phyloP scores from a whole-genome alignment of 495 filamentous ascomycete species.

The Aspergillus nidulans region DNA sequence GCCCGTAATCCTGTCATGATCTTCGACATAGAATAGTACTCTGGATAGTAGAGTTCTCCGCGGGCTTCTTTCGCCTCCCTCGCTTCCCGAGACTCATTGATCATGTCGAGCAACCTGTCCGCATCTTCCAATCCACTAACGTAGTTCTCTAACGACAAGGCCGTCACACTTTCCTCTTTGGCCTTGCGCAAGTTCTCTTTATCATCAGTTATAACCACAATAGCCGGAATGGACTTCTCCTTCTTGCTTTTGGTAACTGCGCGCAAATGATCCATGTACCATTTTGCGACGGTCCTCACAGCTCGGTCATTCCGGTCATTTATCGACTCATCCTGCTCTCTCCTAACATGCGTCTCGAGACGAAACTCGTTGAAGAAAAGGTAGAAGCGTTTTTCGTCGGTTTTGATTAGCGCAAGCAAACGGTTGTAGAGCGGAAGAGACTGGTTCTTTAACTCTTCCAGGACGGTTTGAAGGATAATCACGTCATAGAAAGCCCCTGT shows the following conservation, averaged over 20 bases:
- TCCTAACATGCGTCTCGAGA: slow-evolving; percentile 77
- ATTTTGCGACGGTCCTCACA: slow-evolving; percentile 77
- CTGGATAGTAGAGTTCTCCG: slow-evolving; percentile 71
- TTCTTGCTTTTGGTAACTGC: slow-evolving; percentile 50
- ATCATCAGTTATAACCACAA: slow-evolving; percentile 94
- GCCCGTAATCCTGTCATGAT: slow-evolving; percentile 88
- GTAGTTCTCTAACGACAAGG: slow-evolving; percentile 68
- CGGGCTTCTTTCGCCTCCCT: slow-evolving; percentile 58
- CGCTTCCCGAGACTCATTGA: slow-evolving; percentile 67
- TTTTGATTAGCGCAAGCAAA: slow-evolving; percentile 80
- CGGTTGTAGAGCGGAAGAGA: slow-evolving; percentile 95
- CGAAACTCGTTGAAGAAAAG: slow-evolving; percentile 99
- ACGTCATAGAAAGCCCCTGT: slow-evolving; percentile 91
- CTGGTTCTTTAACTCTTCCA: slow-evolving; percentile 91
- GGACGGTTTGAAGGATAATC: slow-evolving; percentile 87
- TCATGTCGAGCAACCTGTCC: slow-evolving; percentile 88
- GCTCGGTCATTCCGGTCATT: slow-evolving; percentile 96
- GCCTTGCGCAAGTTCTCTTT: slow-evolving; percentile 81
- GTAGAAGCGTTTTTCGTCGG: slow-evolving; percentile 93
- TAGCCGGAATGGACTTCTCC: slow-evolving; percentile 60
- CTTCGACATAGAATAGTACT: slow-evolving; percentile 85
- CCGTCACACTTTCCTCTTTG: slow-evolving; percentile 64
- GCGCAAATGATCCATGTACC: slow-evolving; percentile 81
- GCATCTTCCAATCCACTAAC: slow-evolving; percentile 79
- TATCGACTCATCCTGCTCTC: slow-evolving; percentile 76